Percentiles rank a stretch among this genome's conserved stretches.
Conservation (phyloP, 179 eudicot genomes). For the Vitellaria paradoxa region DNA sequence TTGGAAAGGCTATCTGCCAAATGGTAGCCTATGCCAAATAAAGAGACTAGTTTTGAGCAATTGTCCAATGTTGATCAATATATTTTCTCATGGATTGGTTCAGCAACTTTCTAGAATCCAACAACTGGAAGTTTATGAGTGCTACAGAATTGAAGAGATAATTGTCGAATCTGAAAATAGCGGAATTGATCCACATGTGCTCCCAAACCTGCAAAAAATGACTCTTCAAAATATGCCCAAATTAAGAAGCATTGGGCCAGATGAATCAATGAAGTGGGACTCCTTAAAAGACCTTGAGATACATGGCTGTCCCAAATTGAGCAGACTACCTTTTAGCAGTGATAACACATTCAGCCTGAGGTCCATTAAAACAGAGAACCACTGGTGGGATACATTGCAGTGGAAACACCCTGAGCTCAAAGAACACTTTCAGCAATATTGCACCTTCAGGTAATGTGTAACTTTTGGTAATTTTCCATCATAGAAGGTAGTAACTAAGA, state of each 20-base stretch:
- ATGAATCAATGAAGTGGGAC: not conserved
- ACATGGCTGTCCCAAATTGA: not conserved
- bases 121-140: constrained; percentile 3
- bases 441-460: constrained; percentile 9
- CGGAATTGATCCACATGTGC: not conserved
- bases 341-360: not conserved
- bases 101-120: not conserved
- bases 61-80: not conserved
- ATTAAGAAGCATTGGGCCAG: not conserved
- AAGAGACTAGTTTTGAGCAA: constrained; percentile 2
- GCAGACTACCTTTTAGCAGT: not conserved
- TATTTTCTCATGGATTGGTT: not conserved
- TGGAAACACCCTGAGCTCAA: not conserved
- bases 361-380: constrained; percentile 2
- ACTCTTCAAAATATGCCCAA: not conserved
- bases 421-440: constrained; percentile 2
- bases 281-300: constrained; percentile 12
- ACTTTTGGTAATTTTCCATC: not conserved
- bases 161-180: not conserved
- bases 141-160: constrained; percentile 2
- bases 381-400: constrained; percentile 18
- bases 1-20: not conserved
- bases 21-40: not conserved
- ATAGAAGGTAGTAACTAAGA: not conserved
- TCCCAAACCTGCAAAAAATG: not conserved